Base-by-base conservation (phyloP, 176 grass and related monocot species). In the Oryza australiensis region DNA sequence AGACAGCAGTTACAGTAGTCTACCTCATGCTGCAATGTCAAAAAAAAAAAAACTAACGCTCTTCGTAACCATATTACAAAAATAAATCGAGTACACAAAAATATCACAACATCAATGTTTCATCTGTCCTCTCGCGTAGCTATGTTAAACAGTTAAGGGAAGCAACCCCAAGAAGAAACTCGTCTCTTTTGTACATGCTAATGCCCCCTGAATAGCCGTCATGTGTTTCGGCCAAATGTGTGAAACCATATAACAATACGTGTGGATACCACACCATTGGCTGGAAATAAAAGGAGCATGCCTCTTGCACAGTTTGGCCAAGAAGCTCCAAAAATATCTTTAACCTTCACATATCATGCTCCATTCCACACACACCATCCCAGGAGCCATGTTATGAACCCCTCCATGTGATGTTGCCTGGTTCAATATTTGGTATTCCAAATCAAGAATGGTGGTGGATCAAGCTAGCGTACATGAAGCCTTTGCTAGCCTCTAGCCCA, bases 401-500 rank as follows among this genome's bases (percentile, higher is more conserved):
- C 22, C 27, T 32, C 66, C 7, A 45, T 62, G 18, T 4, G 12
- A 16, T 10, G 22, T 60, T 60, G 55, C 20, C 26, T 29, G 49
- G 53, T 18, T 51, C 28, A 33, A 30, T 77, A 72, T 20, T 48
- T 42, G 64, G 55, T 49, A 64, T 37, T 72, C 26, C 68, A 88
- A 55, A 88, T 88, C 67, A 65, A 87, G 62, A 13, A 83, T 67
- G 79, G 41, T 20, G 1, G 23, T 16, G 15, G 35, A 75, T 34
- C 9, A 70, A 27, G 15, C 20, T 11, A 14, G 11, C 12, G 11
- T 24, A 79, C 14, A 73, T 72, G 26, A 64, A 64, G 38, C 14
- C 22, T 59, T 59, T 29, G 29, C 5, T 57, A 18, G 32, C 46
- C 16, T 53, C 32, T 42, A 70, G 69, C 65, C 41, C 57, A 82